Evolutionary conservation across 2,329 filamentous ascomycete genomes (phyloP).

Genomic region (Xenoacremonium recifei): DNA sequence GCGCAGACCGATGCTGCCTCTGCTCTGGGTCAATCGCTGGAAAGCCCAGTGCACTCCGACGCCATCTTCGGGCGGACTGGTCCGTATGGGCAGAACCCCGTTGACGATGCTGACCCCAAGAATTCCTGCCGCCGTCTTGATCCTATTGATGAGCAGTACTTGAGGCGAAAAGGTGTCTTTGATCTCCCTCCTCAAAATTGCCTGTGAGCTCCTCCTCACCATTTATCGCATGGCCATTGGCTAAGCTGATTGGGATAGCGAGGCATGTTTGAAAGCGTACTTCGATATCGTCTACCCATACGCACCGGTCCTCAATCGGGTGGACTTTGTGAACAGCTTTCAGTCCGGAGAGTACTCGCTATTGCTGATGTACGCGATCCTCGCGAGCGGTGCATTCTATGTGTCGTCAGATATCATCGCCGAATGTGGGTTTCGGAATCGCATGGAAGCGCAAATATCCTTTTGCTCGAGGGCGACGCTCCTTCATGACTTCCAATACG

Average conservation of each 20-base stretch:
- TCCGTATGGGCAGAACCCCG: too few species aligned
- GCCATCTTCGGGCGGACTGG: conserved; percentile 4
- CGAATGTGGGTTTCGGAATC: conserved; percentile 10
- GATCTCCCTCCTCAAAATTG: conserved; percentile 7
- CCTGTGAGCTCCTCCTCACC: conserved; percentile 2
- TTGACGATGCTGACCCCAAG: not conserved
- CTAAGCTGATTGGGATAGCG: conserved; percentile 2
- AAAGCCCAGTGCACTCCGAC: too few species aligned
- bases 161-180: conserved; percentile 16
- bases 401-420: conserved; percentile 5
- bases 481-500: conserved; percentile 16
- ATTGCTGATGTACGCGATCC: conserved; percentile 11
- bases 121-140: conserved; percentile 3
- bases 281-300: conserved; percentile 15
- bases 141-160: conserved; percentile 12
- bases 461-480: conserved; percentile 18
- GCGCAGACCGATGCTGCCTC: too few species aligned
- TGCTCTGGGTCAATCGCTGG: too few species aligned
- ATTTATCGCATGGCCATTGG: not conserved
- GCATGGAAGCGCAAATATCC: conserved; percentile 6
- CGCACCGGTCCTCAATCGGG: conserved; percentile 7
- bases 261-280: conserved; percentile 10
- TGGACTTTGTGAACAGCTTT: conserved; percentile 10
- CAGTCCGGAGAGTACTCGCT: conserved; percentile 6
- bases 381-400: conserved; percentile 1